Base-by-base conservation (phyloP, 2,329 filamentous ascomycete species). In the Leptodontidium sp. region DNA sequence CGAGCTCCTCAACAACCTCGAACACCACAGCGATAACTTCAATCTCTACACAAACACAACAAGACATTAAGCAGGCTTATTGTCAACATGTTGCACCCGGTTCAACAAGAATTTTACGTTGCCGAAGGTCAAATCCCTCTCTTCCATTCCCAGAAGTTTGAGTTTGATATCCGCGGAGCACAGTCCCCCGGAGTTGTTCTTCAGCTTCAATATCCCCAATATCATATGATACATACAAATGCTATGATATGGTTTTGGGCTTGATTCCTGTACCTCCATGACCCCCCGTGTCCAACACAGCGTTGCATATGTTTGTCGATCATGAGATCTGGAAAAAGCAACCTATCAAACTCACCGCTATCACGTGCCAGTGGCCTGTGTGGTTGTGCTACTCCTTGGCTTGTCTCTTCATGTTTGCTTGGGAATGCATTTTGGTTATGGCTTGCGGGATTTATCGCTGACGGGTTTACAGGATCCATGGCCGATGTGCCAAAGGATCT, bases 401-500 rank as follows among this genome's bases (percentile, higher is more conserved):
- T 68, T 66, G 4, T 40, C 43, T 61, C 17, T 47, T 70, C 24
- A 4, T 64, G 57, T 57, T 57, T 29, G 7, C 2, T 50, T 53
- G 26, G 26, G 14, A n/a, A 26, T 53, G 24, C 45, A 14, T 49
- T 64, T 40, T 24, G 38, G 7, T 57, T 38, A 52, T 17, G 32
- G 32, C 15, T 40, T 58, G 32, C n/a, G 40, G 52, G 14, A 57
- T 40, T 14, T 58, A 64, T 4, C 70, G 59, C 74, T 77, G 61
- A 77, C 64, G 65, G 24, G 21, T 50, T 59, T 52, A 64, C 74
- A 97, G 94, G 93, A 79, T 97, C 94, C 72, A 93, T 96, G 88
- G 90, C 91, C 80, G 93, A 98, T 84, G 87, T 97, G 81, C 94
- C 95, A 72, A 92, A 93, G 83, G 90, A 93, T 81, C 87, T 98